Percentiles rank a stretch among this genome's conserved stretches.
phyloP scores from a whole-genome alignment of 257 asterid species.

The Eustoma russellianum region DNA sequence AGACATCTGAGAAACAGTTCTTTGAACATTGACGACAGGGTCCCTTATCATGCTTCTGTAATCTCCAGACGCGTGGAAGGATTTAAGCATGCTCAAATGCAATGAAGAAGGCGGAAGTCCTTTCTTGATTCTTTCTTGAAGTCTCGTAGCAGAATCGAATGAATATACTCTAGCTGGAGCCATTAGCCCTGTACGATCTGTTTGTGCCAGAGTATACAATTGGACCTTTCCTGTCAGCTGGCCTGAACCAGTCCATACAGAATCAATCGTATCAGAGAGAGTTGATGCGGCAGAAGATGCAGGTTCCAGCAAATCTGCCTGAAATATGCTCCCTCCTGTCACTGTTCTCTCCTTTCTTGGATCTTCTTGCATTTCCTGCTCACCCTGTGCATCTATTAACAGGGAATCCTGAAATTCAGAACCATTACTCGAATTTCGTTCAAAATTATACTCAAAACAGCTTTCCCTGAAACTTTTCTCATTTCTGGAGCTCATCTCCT shows the following conservation, averaged over 20 bases:
- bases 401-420: slow-evolving; percentile 23
- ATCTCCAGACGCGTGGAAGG: slow-evolving; percentile 92
- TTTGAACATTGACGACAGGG: slow-evolving; percentile 43
- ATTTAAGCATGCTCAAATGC: slow-evolving; percentile 44
- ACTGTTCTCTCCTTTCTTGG: slow-evolving; percentile 13
- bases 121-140: slow-evolving; percentile 57
- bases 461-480: slow-evolving; percentile 21
- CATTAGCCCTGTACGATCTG: slow-evolving; percentile 22
- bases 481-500: slow-evolving; percentile 21
- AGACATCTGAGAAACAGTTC: slow-evolving; percentile 48
- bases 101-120: slow-evolving; percentile 61
- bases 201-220: slow-evolving; percentile 13
- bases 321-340: slow-evolving; percentile 11
- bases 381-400: slow-evolving; percentile 17
- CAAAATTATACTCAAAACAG: slow-evolving; percentile 21
- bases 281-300: slow-evolving; percentile 60
- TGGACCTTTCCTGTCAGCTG: slow-evolving; percentile 18
- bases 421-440: slow-evolving; percentile 25
- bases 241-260: slow-evolving; percentile 85
- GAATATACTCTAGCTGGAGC: slow-evolving; percentile 66
- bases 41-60: slow-evolving; percentile 75
- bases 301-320: slow-evolving; percentile 33
- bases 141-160: slow-evolving; percentile 79
- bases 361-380: slow-evolving; percentile 18
- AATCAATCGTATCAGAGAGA: slow-evolving; percentile 84